Base-by-base conservation (phyloP, 75 land plant genomes). In the Pinus taeda region DNA sequence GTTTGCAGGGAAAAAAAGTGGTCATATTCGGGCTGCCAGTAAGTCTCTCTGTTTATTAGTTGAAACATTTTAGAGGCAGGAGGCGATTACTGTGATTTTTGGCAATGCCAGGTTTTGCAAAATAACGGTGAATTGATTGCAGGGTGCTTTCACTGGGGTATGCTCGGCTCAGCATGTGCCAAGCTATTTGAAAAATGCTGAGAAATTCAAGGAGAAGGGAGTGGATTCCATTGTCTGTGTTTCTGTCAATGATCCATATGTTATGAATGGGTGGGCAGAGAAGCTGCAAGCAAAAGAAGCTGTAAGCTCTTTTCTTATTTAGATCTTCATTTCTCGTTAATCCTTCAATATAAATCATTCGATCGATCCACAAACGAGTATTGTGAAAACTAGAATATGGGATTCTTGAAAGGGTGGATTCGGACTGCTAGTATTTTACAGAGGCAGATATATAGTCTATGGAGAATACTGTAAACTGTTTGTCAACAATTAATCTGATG, bases 121-220 rank as follows among this genome's bases (percentile, higher is more conserved):
- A 13, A 26, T 57, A 18, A 14, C 21, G 22, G 13, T 36, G 13
- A 17, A 39, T 36, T 14, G n/a, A 73, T 49, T 83, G 24, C 79
- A 96, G 97, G 99, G 99, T 71, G 99, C 99, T 17, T 96, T 79
- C 37, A 96, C 99, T 1, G 99, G 99, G 15, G 97, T 96, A 77
- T 96, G 99, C 74, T 85, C 99, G 4, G 75, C 76, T 21, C 83
- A 80, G 67, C 99, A 96, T 78, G 99, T 96, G 13, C 99, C 99
- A 12, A 94, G 99, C 81, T 96, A 92, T 82, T 80, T 81, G 81
- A 94, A 92, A 29, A 92, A 92, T 78, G 78, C 87, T 42, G 95
- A 96, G 11, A 88, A 94, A 74, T 89, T 96, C 33, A 96, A 90
- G 82, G 91, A 86, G 18, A 94, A 96, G 76, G 97, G 97, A 26